phyloP scores from a whole-genome alignment of 176 grass and related monocot genomes.

The Thinopyrum elongatum region DNA sequence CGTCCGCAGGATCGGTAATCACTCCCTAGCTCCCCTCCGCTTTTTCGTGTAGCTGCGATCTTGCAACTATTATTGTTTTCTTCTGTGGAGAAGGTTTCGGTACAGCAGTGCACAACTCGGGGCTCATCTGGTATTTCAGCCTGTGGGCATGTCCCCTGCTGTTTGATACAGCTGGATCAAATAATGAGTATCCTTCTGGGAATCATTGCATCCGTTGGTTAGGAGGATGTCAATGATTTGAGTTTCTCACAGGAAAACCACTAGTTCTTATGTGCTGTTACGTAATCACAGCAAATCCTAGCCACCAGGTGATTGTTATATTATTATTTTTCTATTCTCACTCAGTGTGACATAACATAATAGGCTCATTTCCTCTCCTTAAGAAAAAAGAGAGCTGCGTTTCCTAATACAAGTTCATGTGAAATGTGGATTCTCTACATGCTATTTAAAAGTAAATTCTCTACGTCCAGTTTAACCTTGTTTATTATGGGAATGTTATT shows the following conservation, averaged over 20 bases:
- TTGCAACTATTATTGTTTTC: neutral
- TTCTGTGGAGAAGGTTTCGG: neutral
- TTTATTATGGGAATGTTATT: neutral
- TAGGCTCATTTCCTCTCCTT: neutral
- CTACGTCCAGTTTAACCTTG: neutral
- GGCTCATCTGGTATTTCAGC: neutral
- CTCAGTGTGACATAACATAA: too few relatives aligned
- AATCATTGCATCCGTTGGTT: neutral
- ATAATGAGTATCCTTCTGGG: neutral
- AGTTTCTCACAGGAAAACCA: neutral
- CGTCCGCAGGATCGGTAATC: conserved; percentile 72
- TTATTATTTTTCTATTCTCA: too few relatives aligned
- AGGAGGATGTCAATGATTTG: neutral
- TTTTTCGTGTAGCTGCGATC: neutral
- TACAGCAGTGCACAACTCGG: neutral
- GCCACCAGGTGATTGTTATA: neutral
- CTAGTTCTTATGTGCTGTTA: neutral
- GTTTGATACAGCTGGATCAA: neutral
- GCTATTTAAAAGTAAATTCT: neutral
- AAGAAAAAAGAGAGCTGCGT: neutral
- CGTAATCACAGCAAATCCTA: neutral
- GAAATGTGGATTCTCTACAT: neutral
- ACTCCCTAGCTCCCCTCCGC: neutral
- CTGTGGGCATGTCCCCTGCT: neutral
- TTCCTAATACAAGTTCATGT: neutral